Percentiles rank a stretch among this genome's conserved stretches.
Conservation (phyloP, 2,329 filamentous ascomycete genomes). For the Rhynchosporium agropyri region DNA sequence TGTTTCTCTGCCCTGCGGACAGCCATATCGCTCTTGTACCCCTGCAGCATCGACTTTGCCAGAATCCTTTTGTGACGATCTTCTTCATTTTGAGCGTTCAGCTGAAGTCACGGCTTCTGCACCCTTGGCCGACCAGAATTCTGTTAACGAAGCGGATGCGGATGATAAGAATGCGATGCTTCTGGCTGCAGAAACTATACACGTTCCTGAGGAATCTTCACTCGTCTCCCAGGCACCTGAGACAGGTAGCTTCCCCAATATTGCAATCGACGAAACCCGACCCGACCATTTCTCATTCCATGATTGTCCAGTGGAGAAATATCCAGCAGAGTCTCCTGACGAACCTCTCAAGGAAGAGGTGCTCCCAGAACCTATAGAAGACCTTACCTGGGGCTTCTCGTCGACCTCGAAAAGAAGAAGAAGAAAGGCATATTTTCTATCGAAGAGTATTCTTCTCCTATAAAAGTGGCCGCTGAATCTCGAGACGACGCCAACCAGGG, state of each 20-base stretch:
- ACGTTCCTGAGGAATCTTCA: neutral
- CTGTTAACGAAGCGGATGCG: neutral
- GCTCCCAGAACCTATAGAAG: neutral
- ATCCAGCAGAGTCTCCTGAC: neutral
- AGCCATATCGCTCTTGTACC: conserved; percentile 4
- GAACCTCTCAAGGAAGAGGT: too few relatives aligned
- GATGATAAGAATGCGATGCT: neutral
- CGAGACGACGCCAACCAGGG: neutral
- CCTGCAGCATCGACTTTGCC: conserved; percentile 16
- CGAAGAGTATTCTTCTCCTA: neutral
- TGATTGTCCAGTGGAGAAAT: too few relatives aligned
- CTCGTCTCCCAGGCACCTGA: neutral
- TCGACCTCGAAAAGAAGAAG: neutral
- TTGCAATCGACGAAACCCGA: too few relatives aligned
- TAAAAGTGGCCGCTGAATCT: neutral
- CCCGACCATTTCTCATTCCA: too few relatives aligned
- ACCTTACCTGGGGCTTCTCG: neutral
- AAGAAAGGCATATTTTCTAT: neutral
- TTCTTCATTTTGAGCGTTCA: conserved; percentile 8
- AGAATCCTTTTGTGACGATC: neutral
- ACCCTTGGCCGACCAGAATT: neutral
- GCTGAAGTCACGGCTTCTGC: neutral
- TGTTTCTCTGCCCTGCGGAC: neutral
- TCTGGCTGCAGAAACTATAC: neutral
- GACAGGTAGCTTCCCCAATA: too few relatives aligned